Conservation (phyloP, 495 filamentous ascomycete species). For the Penicillium canescens region DNA sequence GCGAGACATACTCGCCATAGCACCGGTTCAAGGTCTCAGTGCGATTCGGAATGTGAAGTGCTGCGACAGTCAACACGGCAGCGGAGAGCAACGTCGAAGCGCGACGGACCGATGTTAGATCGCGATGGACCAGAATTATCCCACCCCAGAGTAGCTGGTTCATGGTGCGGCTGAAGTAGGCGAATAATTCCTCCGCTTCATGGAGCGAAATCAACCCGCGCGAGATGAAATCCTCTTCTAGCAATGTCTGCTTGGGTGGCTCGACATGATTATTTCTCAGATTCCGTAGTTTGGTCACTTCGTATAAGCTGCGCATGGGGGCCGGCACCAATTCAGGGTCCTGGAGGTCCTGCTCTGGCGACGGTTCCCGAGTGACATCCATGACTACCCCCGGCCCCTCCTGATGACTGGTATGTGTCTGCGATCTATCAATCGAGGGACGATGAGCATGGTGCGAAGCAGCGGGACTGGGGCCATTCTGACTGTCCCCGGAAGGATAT, state of each 20-base stretch:
- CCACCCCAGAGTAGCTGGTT: slow-evolving; percentile 58
- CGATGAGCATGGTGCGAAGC: slow-evolving; percentile 29
- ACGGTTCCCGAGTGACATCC: slow-evolving; percentile 52
- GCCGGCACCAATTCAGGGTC: slow-evolving; percentile 51
- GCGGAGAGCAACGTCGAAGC: slow-evolving; percentile 50
- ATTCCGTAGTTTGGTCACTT: slow-evolving; percentile 58
- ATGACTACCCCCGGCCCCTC: slow-evolving; percentile 35
- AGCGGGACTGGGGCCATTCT: slow-evolving; percentile 33
- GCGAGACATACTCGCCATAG: slow-evolving; percentile 51
- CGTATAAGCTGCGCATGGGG: slow-evolving; percentile 61
- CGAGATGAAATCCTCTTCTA: slow-evolving; percentile 54
- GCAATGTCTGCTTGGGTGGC: slow-evolving; percentile 44
- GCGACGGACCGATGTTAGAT: slow-evolving; percentile 49
- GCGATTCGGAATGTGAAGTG: slow-evolving; percentile 52
- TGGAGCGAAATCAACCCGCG: slow-evolving; percentile 48
- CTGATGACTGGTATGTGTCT: slow-evolving; percentile 24
- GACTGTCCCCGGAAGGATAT: slow-evolving; percentile 31
- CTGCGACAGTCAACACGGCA: slow-evolving; percentile 54
- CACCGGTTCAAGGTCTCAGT: slow-evolving; percentile 51
- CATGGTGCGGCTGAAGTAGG: slow-evolving; percentile 54
- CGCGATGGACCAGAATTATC: slow-evolving; percentile 52
- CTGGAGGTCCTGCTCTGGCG: slow-evolving; percentile 51
- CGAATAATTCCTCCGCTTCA: slow-evolving; percentile 52
- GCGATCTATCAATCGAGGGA: slow-evolving; percentile 30
- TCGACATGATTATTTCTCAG: slow-evolving; percentile 47